A percentile compares a stretch with the other conserved stretches of the same genome.
phyloP scores from a whole-genome alignment of 495 filamentous ascomycete species.

The Penicillium verhagenii region DNA sequence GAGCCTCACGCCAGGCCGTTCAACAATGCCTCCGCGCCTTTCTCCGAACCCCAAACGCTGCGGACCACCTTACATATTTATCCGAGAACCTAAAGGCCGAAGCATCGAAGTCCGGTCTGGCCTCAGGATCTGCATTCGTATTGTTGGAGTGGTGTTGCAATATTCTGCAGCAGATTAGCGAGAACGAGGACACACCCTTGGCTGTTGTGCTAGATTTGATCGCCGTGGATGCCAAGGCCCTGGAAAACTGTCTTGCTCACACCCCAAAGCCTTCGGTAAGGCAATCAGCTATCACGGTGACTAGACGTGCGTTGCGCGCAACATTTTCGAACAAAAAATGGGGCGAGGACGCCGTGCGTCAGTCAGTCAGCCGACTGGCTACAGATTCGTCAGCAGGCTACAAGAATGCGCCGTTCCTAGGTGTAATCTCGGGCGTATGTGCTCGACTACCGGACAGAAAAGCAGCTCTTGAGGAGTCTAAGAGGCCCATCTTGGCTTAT shows the following conservation, averaged over 20 bases:
- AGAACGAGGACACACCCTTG: conserved; percentile 57
- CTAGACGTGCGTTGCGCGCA: conserved; percentile 69
- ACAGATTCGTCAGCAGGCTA: conserved; percentile 57
- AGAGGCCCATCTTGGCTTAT: conserved; percentile 71
- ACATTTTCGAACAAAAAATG: conserved; percentile 59
- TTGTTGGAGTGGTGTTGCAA: conserved; percentile 85
- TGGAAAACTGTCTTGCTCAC: conserved; percentile 74
- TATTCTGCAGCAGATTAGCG: conserved; percentile 60
- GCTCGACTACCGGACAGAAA: conserved; percentile 61
- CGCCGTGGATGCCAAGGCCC: conserved; percentile 58
- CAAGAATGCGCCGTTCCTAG: conserved; percentile 73
- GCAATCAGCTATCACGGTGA: conserved; percentile 66
- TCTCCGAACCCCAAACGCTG: conserved; percentile 49
- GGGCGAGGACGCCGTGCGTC: conserved; percentile 58
- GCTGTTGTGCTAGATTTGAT: conserved; percentile 63
- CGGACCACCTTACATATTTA: conserved; percentile 57
- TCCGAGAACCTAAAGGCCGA: conserved; percentile 59
- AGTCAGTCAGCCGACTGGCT: conserved; percentile 64
- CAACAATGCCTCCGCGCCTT: conserved; percentile 70
- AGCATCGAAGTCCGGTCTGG: conserved; percentile 69
- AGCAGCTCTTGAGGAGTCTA: conserved; percentile 58
- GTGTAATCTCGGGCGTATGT: conserved; percentile 82
- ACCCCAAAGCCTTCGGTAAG: conserved; percentile 57
- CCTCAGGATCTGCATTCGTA: conserved; percentile 79
- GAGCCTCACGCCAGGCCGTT: conserved; percentile 75